Conservation (phyloP, 768 basidiomycete genomes). For the Gymnopilus junonius region DNA sequence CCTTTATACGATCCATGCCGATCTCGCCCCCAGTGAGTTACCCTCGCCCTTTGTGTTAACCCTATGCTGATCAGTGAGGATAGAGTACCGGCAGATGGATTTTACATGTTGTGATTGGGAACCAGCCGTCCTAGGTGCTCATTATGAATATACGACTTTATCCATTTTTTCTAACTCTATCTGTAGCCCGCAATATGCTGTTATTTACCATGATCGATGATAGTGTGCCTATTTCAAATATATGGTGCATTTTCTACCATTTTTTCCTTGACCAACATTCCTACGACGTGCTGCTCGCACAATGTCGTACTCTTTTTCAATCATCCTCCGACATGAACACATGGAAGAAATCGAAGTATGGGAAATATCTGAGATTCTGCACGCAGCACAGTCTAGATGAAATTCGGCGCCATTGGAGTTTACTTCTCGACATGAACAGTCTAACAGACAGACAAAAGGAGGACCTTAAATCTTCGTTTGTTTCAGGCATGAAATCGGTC, state of each 20-base stretch:
- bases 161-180: neutral
- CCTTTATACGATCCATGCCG: constrained; percentile 48
- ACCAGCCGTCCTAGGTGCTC: constrained; percentile 47
- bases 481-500: constrained; percentile 21
- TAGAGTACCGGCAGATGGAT: constrained; percentile 37
- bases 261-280: constrained; percentile 45
- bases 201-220: constrained; percentile 49
- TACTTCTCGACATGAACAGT: constrained; percentile 32
- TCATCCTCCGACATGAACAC: constrained; percentile 33
- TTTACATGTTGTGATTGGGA: constrained; percentile 58
- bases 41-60: neutral
- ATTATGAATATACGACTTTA: neutral
- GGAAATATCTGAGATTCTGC: constrained; percentile 40
- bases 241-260: constrained; percentile 56
- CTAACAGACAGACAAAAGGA: constrained; percentile 24
- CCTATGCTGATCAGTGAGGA: constrained; percentile 13
- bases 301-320: constrained; percentile 43
- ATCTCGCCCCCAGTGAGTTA: constrained; percentile 28
- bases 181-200: constrained; percentile 51
- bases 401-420: constrained; percentile 45
- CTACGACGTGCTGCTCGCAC: constrained; percentile 34
- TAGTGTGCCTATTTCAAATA: constrained; percentile 14
- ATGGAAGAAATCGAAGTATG: constrained; percentile 46
- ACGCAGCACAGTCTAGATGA: constrained; percentile 40
- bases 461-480: constrained; percentile 25